These are phyloP conservation scores for Kodamaea laetipori DNA, from an alignment of 805 yeast species.

Conservation along the genomic window DNA sequence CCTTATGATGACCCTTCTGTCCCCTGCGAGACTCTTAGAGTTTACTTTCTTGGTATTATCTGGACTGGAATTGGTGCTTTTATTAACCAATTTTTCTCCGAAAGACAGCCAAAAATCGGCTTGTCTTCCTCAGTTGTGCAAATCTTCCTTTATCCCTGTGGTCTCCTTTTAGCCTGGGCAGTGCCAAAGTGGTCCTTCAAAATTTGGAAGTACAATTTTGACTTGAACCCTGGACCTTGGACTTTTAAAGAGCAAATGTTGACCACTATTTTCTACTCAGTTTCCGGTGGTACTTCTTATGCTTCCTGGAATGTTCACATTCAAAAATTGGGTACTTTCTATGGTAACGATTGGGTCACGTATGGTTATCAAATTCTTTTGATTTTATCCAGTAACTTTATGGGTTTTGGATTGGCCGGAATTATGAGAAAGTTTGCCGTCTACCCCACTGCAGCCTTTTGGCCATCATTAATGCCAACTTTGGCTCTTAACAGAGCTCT, in stretches of 20 bases:
- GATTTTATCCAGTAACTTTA: constrained; percentile 26
- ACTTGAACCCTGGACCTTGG: constrained; percentile 67
- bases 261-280: constrained; percentile 48
- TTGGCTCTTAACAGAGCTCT: constrained; percentile 32
- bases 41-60: constrained; percentile 53
- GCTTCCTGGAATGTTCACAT: constrained; percentile 13
- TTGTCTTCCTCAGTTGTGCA: constrained; percentile 48
- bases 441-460: constrained; percentile 52
- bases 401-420: constrained; percentile 37
- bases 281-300: constrained; percentile 30
- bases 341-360: constrained; percentile 31
- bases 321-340: constrained; percentile 22
- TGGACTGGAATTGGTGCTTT: constrained; percentile 57
- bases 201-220: constrained; percentile 38
- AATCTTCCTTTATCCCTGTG: constrained; percentile 48
- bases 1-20: constrained; percentile 52
- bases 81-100: constrained; percentile 56
- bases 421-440: constrained; percentile 39
- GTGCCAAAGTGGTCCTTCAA: constrained; percentile 39
- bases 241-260: constrained; percentile 65
- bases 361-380: constrained; percentile 29
- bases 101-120: constrained; percentile 53
- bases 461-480: constrained; percentile 47
- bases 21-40: constrained; percentile 55
- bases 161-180: constrained; percentile 32